A percentile compares a stretch with the other conserved stretches of the same genome.
Evolutionary conservation across 257 asterid species (phyloP).

Genomic region (Lycium ferocissimum): DNA sequence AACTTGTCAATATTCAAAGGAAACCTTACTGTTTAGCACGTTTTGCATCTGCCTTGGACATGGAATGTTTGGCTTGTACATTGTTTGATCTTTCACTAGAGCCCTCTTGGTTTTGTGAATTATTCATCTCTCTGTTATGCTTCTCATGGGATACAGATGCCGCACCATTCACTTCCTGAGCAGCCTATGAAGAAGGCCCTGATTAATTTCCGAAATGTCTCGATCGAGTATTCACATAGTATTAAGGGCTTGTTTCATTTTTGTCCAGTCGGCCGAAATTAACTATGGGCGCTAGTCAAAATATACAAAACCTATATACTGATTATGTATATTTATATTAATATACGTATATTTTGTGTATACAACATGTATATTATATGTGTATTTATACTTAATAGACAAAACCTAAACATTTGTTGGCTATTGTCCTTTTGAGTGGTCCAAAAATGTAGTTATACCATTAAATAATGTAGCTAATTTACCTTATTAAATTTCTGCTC

Average conservation of each 20-base stretch:
- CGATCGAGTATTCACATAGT: neutral
- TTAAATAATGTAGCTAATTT: neutral
- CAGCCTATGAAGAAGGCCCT: slow-evolving; percentile 3
- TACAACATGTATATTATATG: no score
- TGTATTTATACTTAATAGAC: no score
- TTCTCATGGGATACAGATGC: slow-evolving; percentile 41
- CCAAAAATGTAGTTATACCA: no score
- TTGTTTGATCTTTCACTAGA: slow-evolving; percentile 47
- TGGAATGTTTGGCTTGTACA: slow-evolving; percentile 53
- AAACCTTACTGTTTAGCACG: slow-evolving; percentile 75
- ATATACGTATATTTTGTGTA: no score
- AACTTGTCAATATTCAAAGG: neutral
- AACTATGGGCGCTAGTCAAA: no score
- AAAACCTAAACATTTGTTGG: no score
- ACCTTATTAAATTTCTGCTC: slow-evolving; percentile 37
- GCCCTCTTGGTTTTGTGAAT: slow-evolving; percentile 45
- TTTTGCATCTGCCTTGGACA: slow-evolving; percentile 64
- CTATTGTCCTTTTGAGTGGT: no score
- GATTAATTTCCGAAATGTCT: neutral
- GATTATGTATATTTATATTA: no score
- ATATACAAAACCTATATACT: no score
- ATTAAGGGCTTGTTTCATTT: no score
- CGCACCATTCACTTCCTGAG: slow-evolving; percentile 48
- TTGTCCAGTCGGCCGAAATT: no score
- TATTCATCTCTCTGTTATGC: slow-evolving; percentile 44